Base-by-base conservation (phyloP, 73 alveolate genomes). In the Loxodes magnus region DNA sequence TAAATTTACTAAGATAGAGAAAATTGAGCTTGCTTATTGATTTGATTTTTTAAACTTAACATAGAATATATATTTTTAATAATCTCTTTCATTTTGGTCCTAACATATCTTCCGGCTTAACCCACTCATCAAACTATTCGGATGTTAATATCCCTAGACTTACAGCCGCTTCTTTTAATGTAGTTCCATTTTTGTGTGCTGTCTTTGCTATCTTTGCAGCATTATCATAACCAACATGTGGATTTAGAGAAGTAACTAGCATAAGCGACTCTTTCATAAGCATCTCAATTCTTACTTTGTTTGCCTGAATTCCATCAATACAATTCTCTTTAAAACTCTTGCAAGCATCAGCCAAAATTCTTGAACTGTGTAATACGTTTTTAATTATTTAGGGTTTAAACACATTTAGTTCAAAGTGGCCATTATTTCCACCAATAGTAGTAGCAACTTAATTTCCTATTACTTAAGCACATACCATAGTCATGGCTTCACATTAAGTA, bases 171-270 rank as follows among this genome's bases (percentile, higher is more conserved):
- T 77, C 92, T 33, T 76, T 71, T 17, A 87, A 79, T 15, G 97
- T 87, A 43, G 75, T 44, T 42, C 74, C 80, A 42, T 83, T 82
- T 65, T 80, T 80, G 69, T 81, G 95, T 30, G 97, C 96, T 37
- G 78, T 91, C 74, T 91, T 85, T 50, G 98, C 97, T 52, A 94
- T 87, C 49, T 81, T 82, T 16, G 98, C 96, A 3, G 99, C 96
- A 70, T 82, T 78, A 35, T 88, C 97, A 71, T 94, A 94, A 19
- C 67, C 98, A 56, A 91, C 88, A 56, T 85, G 75, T 30, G 98
- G 98, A 67, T 94, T 94, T 17, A 94, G 82, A 37, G 99, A 98
- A 35, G 99, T 94, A 7, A 94, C 99, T 26, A 91, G 82, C 94
- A 92, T 88, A 21, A 88, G 67, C 28, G 94, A 60, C 50, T 78